Evolutionary conservation across 2,329 filamentous ascomycete species (phyloP), one percentile per base, ranked within the genome.

Genomic region (Exophiala sp.): DNA sequence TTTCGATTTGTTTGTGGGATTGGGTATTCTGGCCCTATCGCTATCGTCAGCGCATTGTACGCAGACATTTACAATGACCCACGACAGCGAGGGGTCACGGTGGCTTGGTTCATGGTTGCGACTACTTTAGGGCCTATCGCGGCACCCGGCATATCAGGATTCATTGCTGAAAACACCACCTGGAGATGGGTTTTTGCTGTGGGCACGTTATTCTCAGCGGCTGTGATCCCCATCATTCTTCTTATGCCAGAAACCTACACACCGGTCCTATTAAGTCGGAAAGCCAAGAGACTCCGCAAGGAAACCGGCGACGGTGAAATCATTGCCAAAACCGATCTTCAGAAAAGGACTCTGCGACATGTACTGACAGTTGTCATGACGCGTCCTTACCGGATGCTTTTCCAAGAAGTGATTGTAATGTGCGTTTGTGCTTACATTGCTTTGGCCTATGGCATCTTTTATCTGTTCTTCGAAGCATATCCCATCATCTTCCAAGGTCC

Each of bases 391-490:
- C 78, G 85, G 21, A 92, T 92, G 88, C 74, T 87, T 32, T 41
- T 80, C 47, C 84, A 79, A 40, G 89, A 94, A 65, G 84, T 86
- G 45, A 87, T 92, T 46, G 87, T 92, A 6, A 75, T 84, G 20
- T 85, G 83, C 45, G 82, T 80, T 1, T 89, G 85, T 67, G 66
- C 82, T 65, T 91, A 90, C 68, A 75, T 91, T 9, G 83, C 88
- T 33, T 75, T 91, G 24, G 78, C 84, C 33, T 91, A 90, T 65
- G 79, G 75, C 3, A 78, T 85, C 55, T 81, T 85, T 58, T 85
- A 83, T 75, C 88, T 91, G 71, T 89, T 84, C 65, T 89, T 92
- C 63, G 83, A 89, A 67, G 85, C 86, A 2, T 91, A 86, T 66
- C 84, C 84, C 1, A 76, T 85, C 55, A 86, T 90, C 59, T 91